phyloP scores from a whole-genome alignment of 306 rosid genomes.

The Astragalus glycyphyllos region DNA sequence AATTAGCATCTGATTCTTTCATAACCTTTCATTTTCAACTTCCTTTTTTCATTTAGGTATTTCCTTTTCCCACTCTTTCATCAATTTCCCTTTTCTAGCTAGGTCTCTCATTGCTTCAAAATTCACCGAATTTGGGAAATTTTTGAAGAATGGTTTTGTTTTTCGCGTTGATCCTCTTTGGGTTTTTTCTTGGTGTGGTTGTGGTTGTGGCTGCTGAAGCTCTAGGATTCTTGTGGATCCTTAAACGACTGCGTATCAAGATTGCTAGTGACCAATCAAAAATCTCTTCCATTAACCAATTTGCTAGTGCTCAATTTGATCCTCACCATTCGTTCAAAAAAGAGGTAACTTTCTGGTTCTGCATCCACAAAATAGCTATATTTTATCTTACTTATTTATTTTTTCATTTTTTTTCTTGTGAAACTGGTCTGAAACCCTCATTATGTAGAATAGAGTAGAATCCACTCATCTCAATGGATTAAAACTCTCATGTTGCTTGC shows the following conservation, averaged over 20 bases:
- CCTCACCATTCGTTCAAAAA: conserved; percentile 58
- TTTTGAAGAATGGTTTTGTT: conserved; percentile 44
- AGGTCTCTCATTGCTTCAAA: conserved; percentile 7
- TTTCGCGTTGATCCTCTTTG: conserved; percentile 56
- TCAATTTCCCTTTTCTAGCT: conserved; percentile 39
- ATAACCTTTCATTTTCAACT: conserved; percentile 24
- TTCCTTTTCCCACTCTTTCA: background rate
- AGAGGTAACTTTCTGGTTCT: conserved; percentile 57
- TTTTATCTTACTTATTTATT: background rate
- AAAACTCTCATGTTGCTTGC: background rate
- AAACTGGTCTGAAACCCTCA: background rate
- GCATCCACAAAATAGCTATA: background rate
- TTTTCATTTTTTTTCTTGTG: background rate
- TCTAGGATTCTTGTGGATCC: conserved; percentile 47
- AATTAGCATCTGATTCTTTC: conserved; percentile 37
- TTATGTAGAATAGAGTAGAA: background rate
- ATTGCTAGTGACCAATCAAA: conserved; percentile 41
- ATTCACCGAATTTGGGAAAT: background rate
- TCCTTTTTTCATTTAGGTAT: conserved; percentile 14
- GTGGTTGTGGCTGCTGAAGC: conserved; percentile 66
- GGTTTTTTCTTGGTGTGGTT: conserved; percentile 71
- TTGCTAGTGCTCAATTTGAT: conserved; percentile 43
- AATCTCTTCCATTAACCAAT: conserved; percentile 36
- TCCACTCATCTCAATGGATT: background rate
- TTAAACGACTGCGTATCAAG: conserved; percentile 59